Evolutionary conservation across 2,329 filamentous ascomycete species (phyloP).

Genomic region (Colletotrichum coccodes): DNA sequence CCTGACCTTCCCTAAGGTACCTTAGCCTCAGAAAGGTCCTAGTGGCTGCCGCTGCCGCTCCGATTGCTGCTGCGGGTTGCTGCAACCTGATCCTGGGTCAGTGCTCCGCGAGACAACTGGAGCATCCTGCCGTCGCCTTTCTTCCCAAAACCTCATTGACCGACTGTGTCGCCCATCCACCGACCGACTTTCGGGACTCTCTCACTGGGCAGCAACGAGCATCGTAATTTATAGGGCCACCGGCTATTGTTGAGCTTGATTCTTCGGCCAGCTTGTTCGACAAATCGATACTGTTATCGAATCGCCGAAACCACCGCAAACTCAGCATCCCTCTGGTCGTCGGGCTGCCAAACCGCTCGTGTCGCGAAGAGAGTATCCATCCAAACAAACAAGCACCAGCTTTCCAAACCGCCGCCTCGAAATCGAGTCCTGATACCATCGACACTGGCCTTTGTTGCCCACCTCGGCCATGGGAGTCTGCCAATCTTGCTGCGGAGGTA

Average conservation of each 20-base stretch:
- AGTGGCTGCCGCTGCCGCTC: conserved; percentile 21
- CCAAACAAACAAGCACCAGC: conserved; percentile 30
- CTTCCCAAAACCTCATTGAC: conserved; percentile 31
- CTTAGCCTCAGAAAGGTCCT: conserved; percentile 22
- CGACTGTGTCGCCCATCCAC: conserved; percentile 28
- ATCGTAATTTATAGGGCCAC: conserved; percentile 17
- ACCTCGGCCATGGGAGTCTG: conserved; percentile 66
- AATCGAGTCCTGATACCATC: conserved; percentile 23
- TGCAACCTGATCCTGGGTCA: conserved; percentile 20
- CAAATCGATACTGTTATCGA: not conserved
- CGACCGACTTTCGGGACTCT: conserved; percentile 29
- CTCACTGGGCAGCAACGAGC: conserved; percentile 17
- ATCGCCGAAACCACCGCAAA: not conserved
- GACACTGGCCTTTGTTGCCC: conserved; percentile 23
- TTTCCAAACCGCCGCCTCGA: conserved; percentile 7
- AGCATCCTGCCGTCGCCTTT: conserved; percentile 29
- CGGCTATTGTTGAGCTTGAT: not conserved
- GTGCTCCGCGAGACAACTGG: conserved; percentile 32
- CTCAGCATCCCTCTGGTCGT: conserved; percentile 26
- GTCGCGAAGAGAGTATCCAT: conserved; percentile 25
- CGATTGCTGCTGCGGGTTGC: conserved; percentile 18
- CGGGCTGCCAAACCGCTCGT: conserved; percentile 19
- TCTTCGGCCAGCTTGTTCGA: not conserved
- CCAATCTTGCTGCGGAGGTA: conserved; percentile 71
- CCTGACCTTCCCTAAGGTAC: not conserved